These are phyloP conservation scores for Marasmius oreades DNA, from an alignment of 1,284 basidiomycete genomes.

Conservation along the genomic window DNA sequence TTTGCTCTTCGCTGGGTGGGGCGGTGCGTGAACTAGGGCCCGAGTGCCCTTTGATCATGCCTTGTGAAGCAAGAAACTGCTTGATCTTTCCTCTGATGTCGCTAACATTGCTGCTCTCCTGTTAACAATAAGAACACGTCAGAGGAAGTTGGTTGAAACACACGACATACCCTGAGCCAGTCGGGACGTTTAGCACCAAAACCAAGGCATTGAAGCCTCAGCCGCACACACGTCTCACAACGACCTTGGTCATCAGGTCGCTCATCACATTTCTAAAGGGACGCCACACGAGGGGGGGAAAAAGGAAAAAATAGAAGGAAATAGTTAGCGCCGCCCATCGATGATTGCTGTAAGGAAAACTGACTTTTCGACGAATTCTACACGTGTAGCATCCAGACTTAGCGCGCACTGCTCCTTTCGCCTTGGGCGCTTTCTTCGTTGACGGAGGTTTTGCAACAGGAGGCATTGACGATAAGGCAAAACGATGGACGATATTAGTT, in stretches of 20 bases:
- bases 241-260: conserved; percentile 53
- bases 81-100: conserved; percentile 75
- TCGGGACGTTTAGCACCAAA: conserved; percentile 81
- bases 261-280: conserved; percentile 77
- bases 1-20: conserved; percentile 20
- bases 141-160: too few relatives aligned
- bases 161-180: conserved; percentile 67
- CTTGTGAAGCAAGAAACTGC: conserved; percentile 69
- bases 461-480: not conserved
- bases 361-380: conserved; percentile 76
- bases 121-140: too few relatives aligned
- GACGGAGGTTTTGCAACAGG: conserved; percentile 27
- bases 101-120: conserved; percentile 68
- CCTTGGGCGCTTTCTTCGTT: conserved; percentile 55
- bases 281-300: conserved; percentile 14
- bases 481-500: conserved; percentile 7
- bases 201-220: conserved; percentile 80
- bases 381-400: conserved; percentile 85
- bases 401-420: conserved; percentile 74
- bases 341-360: conserved; percentile 20
- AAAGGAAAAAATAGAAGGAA: conserved; percentile 7
- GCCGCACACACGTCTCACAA: conserved; percentile 74
- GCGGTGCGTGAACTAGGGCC: conserved; percentile 54
- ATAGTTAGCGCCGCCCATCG: conserved; percentile 12
- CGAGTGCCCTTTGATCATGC: conserved; percentile 83